Evolutionary conservation across 2,329 filamentous ascomycete genomes (phyloP).

Genomic region (Tolypocladium inflatum): DNA sequence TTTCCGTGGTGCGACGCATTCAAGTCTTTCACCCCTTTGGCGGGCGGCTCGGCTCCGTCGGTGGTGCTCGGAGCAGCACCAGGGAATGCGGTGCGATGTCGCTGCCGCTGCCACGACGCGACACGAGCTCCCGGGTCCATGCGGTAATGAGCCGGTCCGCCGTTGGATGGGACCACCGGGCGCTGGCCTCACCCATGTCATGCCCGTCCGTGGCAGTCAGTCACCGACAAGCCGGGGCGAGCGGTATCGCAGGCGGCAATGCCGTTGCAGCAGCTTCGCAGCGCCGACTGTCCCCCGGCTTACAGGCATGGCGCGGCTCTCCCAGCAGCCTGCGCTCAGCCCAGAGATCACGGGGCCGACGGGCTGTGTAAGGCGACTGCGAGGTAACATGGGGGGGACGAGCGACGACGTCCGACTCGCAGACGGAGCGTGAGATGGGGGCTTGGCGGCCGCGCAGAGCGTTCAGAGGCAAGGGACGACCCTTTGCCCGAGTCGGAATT

Average conservation of each 20-base stretch:
- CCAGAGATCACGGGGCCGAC: background rate
- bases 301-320: background rate
- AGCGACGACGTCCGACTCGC: too few species aligned
- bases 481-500: slow-evolving; percentile 2
- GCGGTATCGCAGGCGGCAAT: background rate
- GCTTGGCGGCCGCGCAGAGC: background rate
- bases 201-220: too few species aligned
- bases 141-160: background rate
- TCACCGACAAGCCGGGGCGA: background rate
- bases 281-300: background rate
- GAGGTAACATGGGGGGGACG: background rate
- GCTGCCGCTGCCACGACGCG: background rate
- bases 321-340: background rate
- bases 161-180: background rate
- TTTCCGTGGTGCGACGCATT: background rate
- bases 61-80: background rate
- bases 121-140: background rate
- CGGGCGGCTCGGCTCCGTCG: background rate
- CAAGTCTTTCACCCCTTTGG: background rate
- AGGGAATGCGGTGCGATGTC: background rate
- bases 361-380: background rate
- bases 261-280: background rate
- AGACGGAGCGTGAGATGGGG: background rate
- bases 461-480: background rate
- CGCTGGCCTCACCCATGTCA: background rate